Evolutionary conservation across 2,329 filamentous ascomycete species (phyloP).

Genomic region (Phaeosphaeriaceae sp.): DNA sequence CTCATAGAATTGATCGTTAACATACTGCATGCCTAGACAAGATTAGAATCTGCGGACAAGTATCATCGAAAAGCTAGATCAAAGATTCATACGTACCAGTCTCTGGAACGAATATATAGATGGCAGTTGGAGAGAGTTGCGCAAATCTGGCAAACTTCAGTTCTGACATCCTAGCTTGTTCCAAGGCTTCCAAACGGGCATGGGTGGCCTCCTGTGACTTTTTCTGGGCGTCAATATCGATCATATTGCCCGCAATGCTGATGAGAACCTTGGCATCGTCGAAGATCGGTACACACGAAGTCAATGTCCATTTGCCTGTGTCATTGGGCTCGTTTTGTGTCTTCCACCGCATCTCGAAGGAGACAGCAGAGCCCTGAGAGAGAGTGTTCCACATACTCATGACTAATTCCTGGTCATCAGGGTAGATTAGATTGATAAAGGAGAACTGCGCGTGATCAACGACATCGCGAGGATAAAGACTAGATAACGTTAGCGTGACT

Average conservation of each 20-base stretch:
- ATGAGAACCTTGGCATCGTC: constrained; percentile 33
- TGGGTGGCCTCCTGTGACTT: constrained; percentile 30
- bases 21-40: constrained; percentile 38
- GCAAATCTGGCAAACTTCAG: constrained; percentile 36
- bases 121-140: constrained; percentile 32
- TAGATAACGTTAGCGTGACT: constrained; percentile 8
- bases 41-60: no score
- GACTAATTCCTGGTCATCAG: constrained; percentile 31
- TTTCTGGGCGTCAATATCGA: constrained; percentile 44
- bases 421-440: constrained; percentile 41
- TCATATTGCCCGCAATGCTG: constrained; percentile 39
- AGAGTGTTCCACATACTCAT: constrained; percentile 42
- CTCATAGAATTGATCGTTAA: constrained; percentile 41
- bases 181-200: constrained; percentile 32
- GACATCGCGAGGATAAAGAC: constrained; percentile 28
- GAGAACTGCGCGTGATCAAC: constrained; percentile 30
- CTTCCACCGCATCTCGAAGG: constrained; percentile 47
- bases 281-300: constrained; percentile 38
- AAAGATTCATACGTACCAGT: no score
- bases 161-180: constrained; percentile 32
- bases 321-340: constrained; percentile 18
- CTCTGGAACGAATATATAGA: constrained; percentile 32
- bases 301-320: constrained; percentile 35
- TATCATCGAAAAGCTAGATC: no score
- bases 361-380: constrained; percentile 30